A percentile compares a stretch with the other conserved stretches of the same genome.
These are phyloP conservation scores for Pythium diclinum DNA, from an alignment of 352 stramenopile genomes.

Conservation along the genomic window DNA sequence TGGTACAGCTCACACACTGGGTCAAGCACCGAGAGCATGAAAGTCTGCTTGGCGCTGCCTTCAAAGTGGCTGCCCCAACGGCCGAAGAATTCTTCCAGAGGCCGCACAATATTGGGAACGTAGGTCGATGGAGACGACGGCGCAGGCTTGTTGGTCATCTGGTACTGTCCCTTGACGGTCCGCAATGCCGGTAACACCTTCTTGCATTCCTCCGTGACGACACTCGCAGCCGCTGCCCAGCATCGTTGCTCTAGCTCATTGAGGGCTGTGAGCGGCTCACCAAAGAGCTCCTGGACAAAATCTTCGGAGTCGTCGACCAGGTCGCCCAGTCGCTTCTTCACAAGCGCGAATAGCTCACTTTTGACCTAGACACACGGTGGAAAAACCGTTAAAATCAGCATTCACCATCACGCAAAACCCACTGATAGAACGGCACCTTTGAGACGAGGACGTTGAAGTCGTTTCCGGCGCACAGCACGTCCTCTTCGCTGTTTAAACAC, in stretches of 20 bases:
- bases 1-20: constrained; percentile 60
- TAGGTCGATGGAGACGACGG: constrained; percentile 71
- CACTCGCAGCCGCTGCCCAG: constrained; percentile 56
- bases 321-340: constrained; percentile 33
- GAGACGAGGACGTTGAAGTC: constrained; percentile 63
- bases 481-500: constrained; percentile 52
- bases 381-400: not conserved
- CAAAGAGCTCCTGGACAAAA: constrained; percentile 43
- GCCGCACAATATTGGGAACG: constrained; percentile 69
- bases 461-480: constrained; percentile 65
- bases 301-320: constrained; percentile 43
- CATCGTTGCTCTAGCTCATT: constrained; percentile 48
- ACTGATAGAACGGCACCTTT: constrained; percentile 35
- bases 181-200: constrained; percentile 80
- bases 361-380: constrained; percentile 40
- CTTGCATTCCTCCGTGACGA: constrained; percentile 79
- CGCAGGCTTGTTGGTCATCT: constrained; percentile 87
- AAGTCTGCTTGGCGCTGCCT: constrained; percentile 32
- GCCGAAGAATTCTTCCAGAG: constrained; percentile 66
- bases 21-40: constrained; percentile 54
- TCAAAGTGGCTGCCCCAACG: constrained; percentile 69
- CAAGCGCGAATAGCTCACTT: constrained; percentile 36
- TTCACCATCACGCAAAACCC: not conserved
- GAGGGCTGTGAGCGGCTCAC: constrained; percentile 40
- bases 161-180: constrained; percentile 88